Evolutionary conservation across 139 green algal species (phyloP), one percentile per base, ranked within the genome.

Genomic region (Pycnococcus provasolii): DNA sequence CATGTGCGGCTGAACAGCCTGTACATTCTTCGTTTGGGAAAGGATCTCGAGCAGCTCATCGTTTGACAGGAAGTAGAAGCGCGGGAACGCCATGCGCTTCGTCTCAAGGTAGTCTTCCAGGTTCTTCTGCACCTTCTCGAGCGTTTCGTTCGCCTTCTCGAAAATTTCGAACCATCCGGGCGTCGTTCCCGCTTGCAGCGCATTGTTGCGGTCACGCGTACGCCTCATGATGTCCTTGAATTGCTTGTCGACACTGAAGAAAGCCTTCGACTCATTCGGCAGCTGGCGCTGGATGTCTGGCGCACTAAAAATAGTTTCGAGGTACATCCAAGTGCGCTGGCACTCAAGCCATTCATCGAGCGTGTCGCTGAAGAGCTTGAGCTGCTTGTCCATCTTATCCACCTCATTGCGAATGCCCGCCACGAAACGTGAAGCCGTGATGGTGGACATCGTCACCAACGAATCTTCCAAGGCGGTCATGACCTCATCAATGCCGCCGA

Each of bases 21-120:
- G 81, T 15, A 87, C 83, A 51, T 91, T 90, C 73, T 87, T 86
- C 53, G 81, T 87, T 71, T 90, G 83, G 39, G 78, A 67, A 9
- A 84, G 73, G 68, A 92, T 91, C 71, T 94, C 86, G n/a, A 94
- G 79, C 58, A 94, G 84, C 78, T 92, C 86, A 66, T 92, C 84
- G 75, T 94, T 90, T 55, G 80, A 88, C 13, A 91, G 64, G 76
- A 88, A 90, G 79, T 88, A 90, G 75, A 92, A 92, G 64, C 86
- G 80, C 26, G 88, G 86, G 80, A 94, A 94, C 54, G 81, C 84
- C 67, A 90, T 89, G 60, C 86, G 79, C 82, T 94, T 94, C 53
- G 83, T 91, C 78, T 92, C 86, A 60, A 94, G 77, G 75, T 94
- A 94, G 66, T 91, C 86, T 71, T 91, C 85, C 50, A 94, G 70